Evolutionary conservation across 108 stramenopile genomes (phyloP).

Genomic region (Pinguiococcus pyrenoidosus): DNA sequence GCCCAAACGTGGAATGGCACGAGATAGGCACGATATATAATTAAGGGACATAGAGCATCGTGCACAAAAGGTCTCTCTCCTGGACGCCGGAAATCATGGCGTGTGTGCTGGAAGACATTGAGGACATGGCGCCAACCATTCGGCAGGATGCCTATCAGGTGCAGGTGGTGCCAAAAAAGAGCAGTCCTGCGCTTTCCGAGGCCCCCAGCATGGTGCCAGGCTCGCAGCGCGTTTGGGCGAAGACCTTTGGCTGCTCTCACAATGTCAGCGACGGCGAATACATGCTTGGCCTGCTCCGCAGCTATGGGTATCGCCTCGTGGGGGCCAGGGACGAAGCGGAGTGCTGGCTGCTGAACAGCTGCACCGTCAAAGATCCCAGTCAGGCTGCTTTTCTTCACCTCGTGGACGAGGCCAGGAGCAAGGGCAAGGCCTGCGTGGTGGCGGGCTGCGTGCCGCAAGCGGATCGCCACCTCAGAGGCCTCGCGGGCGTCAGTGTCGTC

Average conservation of each 20-base stretch:
- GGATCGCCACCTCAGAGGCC: slow-evolving; percentile 12
- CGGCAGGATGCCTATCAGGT: no score
- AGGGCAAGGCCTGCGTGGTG: slow-evolving; percentile 19
- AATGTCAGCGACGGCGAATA: slow-evolving; percentile 38
- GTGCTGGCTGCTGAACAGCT: slow-evolving; percentile 23
- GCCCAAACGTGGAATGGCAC: no score
- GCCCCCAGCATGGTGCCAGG: no score
- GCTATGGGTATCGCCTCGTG: slow-evolving; percentile 22
- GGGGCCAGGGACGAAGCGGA: slow-evolving; percentile 5
- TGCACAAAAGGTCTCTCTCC: no score
- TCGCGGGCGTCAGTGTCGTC: slow-evolving; percentile 12
- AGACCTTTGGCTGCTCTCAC: slow-evolving; percentile 38
- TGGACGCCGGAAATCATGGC: no score
- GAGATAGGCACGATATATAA: no score
- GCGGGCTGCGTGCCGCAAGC: slow-evolving; percentile 41
- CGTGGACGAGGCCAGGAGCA: slow-evolving; percentile 3
- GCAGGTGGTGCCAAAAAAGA: no score
- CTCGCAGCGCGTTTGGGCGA: slow-evolving; percentile 13
- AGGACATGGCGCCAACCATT: no score
- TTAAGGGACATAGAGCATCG: no score
- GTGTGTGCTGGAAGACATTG: no score
- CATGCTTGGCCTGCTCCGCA: slow-evolving; percentile 26
- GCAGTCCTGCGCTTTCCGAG: no score
- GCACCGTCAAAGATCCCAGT: slow-evolving; percentile 39
- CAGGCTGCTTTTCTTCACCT: slow-evolving; percentile 24